Percentiles rank a stretch among this genome's conserved stretches.
Evolutionary conservation across 441 rosid species (phyloP).

Genomic region (Euphorbia schlechtendalii): DNA sequence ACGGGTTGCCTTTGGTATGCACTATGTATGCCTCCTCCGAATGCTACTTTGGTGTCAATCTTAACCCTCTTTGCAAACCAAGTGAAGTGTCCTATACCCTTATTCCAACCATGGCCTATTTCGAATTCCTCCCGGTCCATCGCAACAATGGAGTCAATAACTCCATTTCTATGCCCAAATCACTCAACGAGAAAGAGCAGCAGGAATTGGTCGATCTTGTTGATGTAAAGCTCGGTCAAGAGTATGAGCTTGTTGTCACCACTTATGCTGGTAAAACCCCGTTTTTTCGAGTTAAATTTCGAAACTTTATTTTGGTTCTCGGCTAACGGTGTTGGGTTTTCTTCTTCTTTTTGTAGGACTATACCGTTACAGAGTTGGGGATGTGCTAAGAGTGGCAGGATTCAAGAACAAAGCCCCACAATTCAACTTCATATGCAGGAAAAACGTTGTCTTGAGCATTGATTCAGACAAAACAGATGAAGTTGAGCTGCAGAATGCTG

Average conservation of each 20-base stretch:
- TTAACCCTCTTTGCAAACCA: conserved; percentile 52
- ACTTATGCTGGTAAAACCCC: conserved; percentile 48
- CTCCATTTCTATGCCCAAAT: too few species aligned
- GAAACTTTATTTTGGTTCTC: background rate
- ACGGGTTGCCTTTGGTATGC: conserved; percentile 56
- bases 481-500: conserved; percentile 54
- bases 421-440: conserved; percentile 55
- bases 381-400: conserved; percentile 51
- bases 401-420: conserved; percentile 67
- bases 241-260: conserved; percentile 65
- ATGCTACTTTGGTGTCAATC: conserved; percentile 66
- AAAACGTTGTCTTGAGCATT: conserved; percentile 53
- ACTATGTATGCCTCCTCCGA: conserved; percentile 78
- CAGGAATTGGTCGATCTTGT: conserved; percentile 43
- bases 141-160: too few species aligned
- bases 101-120: conserved; percentile 65
- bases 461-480: conserved; percentile 66
- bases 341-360: conserved; percentile 44
- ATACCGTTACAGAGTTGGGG: conserved; percentile 65
- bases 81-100: conserved; percentile 58
- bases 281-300: background rate
- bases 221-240: conserved; percentile 50
- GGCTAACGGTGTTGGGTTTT: background rate
- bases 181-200: conserved; percentile 30
- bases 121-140: conserved; percentile 56